These are phyloP conservation scores for Solidago caesia DNA, from an alignment of 129 eudicot genomes.

Conservation along the genomic window DNA sequence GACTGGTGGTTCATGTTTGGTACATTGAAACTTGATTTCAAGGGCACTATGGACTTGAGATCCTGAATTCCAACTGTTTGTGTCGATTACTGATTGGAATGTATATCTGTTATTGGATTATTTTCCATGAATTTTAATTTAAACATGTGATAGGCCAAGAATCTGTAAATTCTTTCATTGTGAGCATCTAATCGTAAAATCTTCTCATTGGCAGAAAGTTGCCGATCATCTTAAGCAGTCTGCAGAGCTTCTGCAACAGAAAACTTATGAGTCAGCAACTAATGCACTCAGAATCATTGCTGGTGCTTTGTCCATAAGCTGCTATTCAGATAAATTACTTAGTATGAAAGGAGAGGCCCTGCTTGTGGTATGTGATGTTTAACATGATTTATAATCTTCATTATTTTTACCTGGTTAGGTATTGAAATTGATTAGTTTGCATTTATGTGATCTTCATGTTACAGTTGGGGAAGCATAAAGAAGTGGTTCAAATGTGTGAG, in stretches of 20 bases:
- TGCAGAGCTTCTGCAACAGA: constrained; percentile 67
- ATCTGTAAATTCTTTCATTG: not conserved
- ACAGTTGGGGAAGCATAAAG: constrained; percentile 76
- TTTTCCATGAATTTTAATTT: not conserved
- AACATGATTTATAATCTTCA: constrained; percentile 10
- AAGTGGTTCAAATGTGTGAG: constrained; percentile 77
- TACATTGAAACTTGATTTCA: not conserved
- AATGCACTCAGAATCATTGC: constrained; percentile 52
- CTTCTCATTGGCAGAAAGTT: constrained; percentile 62
- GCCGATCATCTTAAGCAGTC: constrained; percentile 37
- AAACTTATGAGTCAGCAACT: constrained; percentile 56
- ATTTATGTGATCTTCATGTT: constrained; percentile 18
- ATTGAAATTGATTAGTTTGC: constrained; percentile 9
- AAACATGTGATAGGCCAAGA: not conserved
- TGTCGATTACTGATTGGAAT: constrained; percentile 4
- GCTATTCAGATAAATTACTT: constrained; percentile 71
- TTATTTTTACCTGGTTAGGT: constrained; percentile 9
- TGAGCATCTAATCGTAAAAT: constrained; percentile 29
- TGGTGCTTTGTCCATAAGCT: constrained; percentile 74
- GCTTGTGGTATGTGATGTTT: constrained; percentile 49
- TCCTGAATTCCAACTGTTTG: constrained; percentile 1
- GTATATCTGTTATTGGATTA: not conserved
- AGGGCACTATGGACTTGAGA: constrained; percentile 12
- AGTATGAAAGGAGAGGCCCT: constrained; percentile 88
- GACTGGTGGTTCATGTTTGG: not conserved